phyloP scores from a whole-genome alignment of 2,329 filamentous ascomycete species.

The Alternaria gaisen region DNA sequence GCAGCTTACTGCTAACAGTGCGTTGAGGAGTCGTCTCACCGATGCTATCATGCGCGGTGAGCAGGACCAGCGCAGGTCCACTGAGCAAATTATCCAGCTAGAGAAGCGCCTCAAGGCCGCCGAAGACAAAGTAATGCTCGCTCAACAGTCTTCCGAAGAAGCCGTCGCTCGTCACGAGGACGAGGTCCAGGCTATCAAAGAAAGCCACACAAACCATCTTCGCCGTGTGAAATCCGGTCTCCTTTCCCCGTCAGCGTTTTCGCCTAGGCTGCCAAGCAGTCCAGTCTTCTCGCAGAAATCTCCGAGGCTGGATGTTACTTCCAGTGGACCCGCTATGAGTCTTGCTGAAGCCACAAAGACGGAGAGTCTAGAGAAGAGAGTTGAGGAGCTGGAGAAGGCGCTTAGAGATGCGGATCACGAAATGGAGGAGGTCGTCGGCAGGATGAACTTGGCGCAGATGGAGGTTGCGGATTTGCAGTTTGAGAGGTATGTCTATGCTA shows the following conservation, averaged over 20 bases:
- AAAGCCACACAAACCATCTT: conserved; percentile 79
- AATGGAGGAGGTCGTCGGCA: conserved; percentile 83
- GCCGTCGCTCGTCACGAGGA: conserved; percentile 85
- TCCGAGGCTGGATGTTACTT: conserved; percentile 68
- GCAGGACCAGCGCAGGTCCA: conserved; percentile 80
- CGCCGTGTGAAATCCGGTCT: conserved; percentile 70
- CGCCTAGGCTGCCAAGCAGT: conserved; percentile 68
- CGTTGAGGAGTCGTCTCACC: conserved; percentile 77
- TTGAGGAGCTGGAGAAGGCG: conserved; percentile 85
- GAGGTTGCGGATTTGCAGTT: conserved; percentile 82
- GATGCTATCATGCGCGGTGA: conserved; percentile 86
- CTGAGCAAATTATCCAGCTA: conserved; percentile 81
- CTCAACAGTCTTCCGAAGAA: conserved; percentile 88
- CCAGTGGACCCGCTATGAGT: conserved; percentile 66
- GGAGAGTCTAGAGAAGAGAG: conserved; percentile 76
- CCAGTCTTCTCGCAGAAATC: conserved; percentile 69
- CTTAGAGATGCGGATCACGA: conserved; percentile 77
- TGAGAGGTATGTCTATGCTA: conserved; percentile 59
- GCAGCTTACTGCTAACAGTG: conserved; percentile 80
- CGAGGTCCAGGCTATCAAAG: conserved; percentile 77
- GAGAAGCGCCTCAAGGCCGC: conserved; percentile 81
- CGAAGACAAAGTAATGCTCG: conserved; percentile 83
- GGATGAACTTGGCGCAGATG: conserved; percentile 84
- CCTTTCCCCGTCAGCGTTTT: conserved; percentile 60
- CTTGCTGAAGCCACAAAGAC: conserved; percentile 77